phyloP scores from a whole-genome alignment of 2,329 filamentous ascomycete genomes.

The Fusarium hainanense region DNA sequence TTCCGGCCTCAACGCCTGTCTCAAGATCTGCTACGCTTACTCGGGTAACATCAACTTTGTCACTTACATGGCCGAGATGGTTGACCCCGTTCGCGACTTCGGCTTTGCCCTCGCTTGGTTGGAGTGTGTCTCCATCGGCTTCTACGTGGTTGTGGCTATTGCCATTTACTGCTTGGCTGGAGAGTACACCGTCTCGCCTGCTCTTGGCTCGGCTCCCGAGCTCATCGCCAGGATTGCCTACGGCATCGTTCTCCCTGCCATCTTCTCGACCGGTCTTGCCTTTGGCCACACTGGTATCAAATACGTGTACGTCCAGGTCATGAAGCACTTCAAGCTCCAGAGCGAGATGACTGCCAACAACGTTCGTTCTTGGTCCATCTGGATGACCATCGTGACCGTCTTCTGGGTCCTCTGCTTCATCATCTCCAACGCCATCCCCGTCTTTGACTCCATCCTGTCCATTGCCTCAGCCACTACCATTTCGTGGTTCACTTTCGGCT shows the following conservation, averaged over 20 bases:
- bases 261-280: conserved; percentile 48
- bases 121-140: conserved; percentile 42
- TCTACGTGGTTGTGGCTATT: conserved; percentile 44
- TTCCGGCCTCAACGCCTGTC: conserved; percentile 49
- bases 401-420: conserved; percentile 53
- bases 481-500: conserved; percentile 53
- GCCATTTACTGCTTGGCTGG: conserved; percentile 46
- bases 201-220: conserved; percentile 42
- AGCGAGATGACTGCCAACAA: conserved; percentile 50
- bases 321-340: conserved; percentile 49
- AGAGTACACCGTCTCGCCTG: conserved; percentile 45
- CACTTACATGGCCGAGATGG: conserved; percentile 52
- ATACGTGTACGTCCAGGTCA: conserved; percentile 50
- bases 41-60: conserved; percentile 54
- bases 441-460: conserved; percentile 53
- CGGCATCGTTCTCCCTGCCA: conserved; percentile 48
- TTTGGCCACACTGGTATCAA: conserved; percentile 52
- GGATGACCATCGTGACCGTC: conserved; percentile 49
- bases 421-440: conserved; percentile 52
- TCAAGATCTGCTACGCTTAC: conserved; percentile 53
- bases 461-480: conserved; percentile 52
- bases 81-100: conserved; percentile 50
- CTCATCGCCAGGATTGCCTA: conserved; percentile 47
- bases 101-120: conserved; percentile 42
- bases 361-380: conserved; percentile 50